Evolutionary conservation across 176 grass and related monocot genomes (phyloP).

Genomic region (Secale cereale): DNA sequence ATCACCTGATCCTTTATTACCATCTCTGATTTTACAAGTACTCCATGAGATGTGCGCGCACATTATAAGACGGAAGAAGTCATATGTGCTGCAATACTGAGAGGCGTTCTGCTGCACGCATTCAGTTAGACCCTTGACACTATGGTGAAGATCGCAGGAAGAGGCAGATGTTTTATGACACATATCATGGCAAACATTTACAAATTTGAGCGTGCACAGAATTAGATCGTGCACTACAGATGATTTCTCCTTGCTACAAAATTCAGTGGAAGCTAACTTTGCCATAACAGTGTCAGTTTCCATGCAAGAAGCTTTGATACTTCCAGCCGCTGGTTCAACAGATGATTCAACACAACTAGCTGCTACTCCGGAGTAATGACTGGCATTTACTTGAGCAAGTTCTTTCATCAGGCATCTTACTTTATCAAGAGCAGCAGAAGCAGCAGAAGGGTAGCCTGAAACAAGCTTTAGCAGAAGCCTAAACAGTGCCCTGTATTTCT

Average conservation of each 20-base stretch:
- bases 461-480: conserved; percentile 58
- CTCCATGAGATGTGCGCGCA: conserved; percentile 29
- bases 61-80: conserved; percentile 56
- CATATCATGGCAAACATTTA: conserved; percentile 51
- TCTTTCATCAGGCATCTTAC: conserved; percentile 45
- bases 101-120: conserved; percentile 41
- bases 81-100: conserved; percentile 49
- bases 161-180: conserved; percentile 30
- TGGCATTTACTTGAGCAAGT: conserved; percentile 33
- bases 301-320: conserved; percentile 13
- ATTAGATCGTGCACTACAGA: conserved; percentile 28
- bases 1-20: conserved; percentile 26
- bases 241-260: conserved; percentile 4
- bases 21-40: conserved; percentile 27
- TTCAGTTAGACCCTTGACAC: conserved; percentile 41
- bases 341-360: conserved; percentile 21
- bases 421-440: conserved; percentile 55
- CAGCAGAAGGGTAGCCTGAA: conserved; percentile 51
- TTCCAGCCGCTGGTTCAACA: background rate
- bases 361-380: background rate
- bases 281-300: conserved; percentile 9
- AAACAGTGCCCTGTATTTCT: conserved; percentile 40
- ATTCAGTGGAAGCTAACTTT: conserved; percentile 16
- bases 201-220: conserved; percentile 45
- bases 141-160: conserved; percentile 40